Percentiles rank a stretch among this genome's conserved stretches.
phyloP scores from a whole-genome alignment of 2,329 filamentous ascomycete genomes.

The Penicillium expansum region DNA sequence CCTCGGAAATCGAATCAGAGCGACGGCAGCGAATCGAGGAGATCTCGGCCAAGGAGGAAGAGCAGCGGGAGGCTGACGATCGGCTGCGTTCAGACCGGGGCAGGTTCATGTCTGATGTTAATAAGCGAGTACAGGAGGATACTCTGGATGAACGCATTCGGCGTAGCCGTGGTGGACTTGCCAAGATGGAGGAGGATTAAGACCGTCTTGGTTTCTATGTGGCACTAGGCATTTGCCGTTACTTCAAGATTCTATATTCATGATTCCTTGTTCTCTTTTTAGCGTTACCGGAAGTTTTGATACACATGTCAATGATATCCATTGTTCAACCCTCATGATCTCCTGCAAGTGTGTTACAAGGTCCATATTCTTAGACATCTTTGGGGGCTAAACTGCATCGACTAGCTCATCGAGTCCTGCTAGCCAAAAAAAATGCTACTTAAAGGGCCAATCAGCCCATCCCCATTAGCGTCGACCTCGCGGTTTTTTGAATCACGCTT shows the following conservation, averaged over 20 bases:
- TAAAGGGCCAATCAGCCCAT: no score
- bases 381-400: no score
- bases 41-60: slow-evolving; percentile 63
- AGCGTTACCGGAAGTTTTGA: slow-evolving; percentile 3
- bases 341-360: background rate
- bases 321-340: background rate
- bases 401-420: no score
- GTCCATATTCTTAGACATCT: background rate
- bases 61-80: slow-evolving; percentile 65
- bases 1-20: slow-evolving; percentile 66
- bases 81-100: slow-evolving; percentile 36
- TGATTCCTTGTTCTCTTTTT: background rate
- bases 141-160: slow-evolving; percentile 36
- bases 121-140: slow-evolving; percentile 35
- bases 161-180: slow-evolving; percentile 34
- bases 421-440: no score
- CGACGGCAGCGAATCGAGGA: slow-evolving; percentile 66
- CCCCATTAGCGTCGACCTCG: no score
- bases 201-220: background rate
- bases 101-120: slow-evolving; percentile 34
- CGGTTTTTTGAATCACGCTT: background rate
- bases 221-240: background rate
- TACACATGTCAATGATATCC: slow-evolving; percentile 1
- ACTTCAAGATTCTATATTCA: background rate
- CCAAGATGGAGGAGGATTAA: slow-evolving; percentile 31